These are phyloP conservation scores for Arthroderma sp. DNA, from an alignment of 2,329 filamentous ascomycete genomes.

Conservation along the genomic window DNA sequence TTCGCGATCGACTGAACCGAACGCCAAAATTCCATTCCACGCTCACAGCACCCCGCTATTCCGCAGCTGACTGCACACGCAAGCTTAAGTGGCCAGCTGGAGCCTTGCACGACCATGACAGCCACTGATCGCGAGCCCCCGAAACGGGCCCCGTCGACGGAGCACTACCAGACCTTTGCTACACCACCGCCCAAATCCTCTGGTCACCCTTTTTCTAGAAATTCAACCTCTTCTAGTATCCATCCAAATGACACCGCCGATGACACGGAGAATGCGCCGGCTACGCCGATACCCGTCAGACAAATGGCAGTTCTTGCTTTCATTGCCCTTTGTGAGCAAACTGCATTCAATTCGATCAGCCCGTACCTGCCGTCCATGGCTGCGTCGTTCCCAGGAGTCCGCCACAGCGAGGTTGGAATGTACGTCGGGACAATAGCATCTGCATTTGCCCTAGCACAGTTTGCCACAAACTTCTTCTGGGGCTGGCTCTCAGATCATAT, in stretches of 20 bases:
- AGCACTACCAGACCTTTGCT: conserved; percentile 37
- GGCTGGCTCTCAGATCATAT: conserved; percentile 69
- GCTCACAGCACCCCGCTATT: too few relatives aligned
- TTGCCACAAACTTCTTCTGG: conserved; percentile 86
- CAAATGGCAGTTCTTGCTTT: conserved; percentile 78
- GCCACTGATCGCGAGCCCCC: not conserved
- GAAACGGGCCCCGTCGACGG: conserved; percentile 16
- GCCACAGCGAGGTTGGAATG: conserved; percentile 57
- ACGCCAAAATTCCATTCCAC: too few relatives aligned
- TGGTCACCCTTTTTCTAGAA: conserved; percentile 31
- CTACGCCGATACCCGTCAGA: conserved; percentile 62
- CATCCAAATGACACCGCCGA: not conserved
- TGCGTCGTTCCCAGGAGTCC: conserved; percentile 67
- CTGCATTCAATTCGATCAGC: conserved; percentile 87
- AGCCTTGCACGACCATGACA: too few relatives aligned
- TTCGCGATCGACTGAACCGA: too few relatives aligned
- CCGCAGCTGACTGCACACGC: too few relatives aligned
- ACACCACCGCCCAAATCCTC: conserved; percentile 35
- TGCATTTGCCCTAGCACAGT: conserved; percentile 81
- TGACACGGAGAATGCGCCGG: conserved; percentile 14
- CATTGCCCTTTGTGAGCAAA: conserved; percentile 86
- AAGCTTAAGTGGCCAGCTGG: too few relatives aligned
- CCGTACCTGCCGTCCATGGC: conserved; percentile 94
- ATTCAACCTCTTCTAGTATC: conserved; percentile 20
- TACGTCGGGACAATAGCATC: conserved; percentile 88